A percentile compares a stretch with the other conserved stretches of the same genome.
phyloP scores from a whole-genome alignment of 1,284 basidiomycete species.

The Ceratobasidium sp. region DNA sequence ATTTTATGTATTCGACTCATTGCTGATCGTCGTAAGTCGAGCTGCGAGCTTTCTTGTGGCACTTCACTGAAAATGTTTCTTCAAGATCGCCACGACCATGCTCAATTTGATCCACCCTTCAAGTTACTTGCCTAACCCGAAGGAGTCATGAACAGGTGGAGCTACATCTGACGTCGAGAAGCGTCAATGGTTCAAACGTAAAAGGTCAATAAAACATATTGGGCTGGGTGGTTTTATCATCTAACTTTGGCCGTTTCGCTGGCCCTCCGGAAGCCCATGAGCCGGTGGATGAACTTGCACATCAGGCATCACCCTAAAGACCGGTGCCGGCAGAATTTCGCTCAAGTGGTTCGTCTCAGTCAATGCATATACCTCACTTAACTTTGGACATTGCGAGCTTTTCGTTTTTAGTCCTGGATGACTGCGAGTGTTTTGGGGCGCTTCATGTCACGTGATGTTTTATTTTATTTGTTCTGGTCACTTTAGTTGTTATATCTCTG shows the following conservation, averaged over 20 bases:
- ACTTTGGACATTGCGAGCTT: background rate
- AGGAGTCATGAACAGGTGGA: constrained; percentile 47
- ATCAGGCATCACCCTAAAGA: background rate
- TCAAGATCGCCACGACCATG: constrained; percentile 32
- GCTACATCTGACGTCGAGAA: constrained; percentile 45
- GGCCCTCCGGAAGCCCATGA: constrained; percentile 7
- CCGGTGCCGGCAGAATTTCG: background rate
- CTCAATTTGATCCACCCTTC: constrained; percentile 46
- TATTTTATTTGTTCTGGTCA: background rate
- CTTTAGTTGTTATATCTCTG: background rate
- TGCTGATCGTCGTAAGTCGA: constrained; percentile 46
- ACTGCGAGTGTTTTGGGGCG: no score
- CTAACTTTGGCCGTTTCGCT: background rate
- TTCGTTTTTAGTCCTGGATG: background rate
- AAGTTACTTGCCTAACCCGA: constrained; percentile 45
- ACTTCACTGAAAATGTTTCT: background rate
- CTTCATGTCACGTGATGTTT: no score
- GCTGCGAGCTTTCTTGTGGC: background rate
- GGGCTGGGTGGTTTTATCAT: background rate
- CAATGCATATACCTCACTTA: background rate
- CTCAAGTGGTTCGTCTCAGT: background rate
- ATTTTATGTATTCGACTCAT: constrained; percentile 47
- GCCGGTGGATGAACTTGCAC: constrained; percentile 12
- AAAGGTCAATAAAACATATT: constrained; percentile 2
- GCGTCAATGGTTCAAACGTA: constrained; percentile 23